Evolutionary conservation across 768 basidiomycete genomes (phyloP).

Genomic region (Rhodocollybia butyracea): DNA sequence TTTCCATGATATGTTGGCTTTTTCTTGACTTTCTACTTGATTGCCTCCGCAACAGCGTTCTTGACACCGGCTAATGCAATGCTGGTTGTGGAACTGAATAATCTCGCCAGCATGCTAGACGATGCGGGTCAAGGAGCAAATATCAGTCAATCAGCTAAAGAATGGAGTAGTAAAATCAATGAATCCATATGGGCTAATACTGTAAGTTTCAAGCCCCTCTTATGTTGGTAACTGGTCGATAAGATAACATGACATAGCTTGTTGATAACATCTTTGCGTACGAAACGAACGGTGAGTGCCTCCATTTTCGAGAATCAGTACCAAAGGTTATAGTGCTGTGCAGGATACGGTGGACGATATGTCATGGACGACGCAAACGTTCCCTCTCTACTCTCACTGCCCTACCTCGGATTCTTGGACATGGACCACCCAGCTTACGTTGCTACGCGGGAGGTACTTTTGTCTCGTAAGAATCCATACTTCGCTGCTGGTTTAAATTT

Average conservation of each 20-base stretch:
- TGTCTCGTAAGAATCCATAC: slow-evolving; percentile 70
- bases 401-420: slow-evolving; percentile 75
- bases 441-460: slow-evolving; percentile 57
- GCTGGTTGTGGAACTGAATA: slow-evolving; percentile 67
- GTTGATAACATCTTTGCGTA: slow-evolving; percentile 70
- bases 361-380: slow-evolving; percentile 88
- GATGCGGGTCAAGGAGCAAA: slow-evolving; percentile 41
- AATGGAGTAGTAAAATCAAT: slow-evolving; percentile 55
- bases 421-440: slow-evolving; percentile 56
- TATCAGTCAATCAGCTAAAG: slow-evolving; percentile 48
- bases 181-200: slow-evolving; percentile 63
- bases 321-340: too few relatives aligned
- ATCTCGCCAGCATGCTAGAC: slow-evolving; percentile 61
- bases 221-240: neutral
- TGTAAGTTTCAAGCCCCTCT: slow-evolving; percentile 25
- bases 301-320: neutral
- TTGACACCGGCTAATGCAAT: slow-evolving; percentile 80
- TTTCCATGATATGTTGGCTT: neutral
- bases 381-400: slow-evolving; percentile 74
- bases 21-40: neutral
- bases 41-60: too few relatives aligned
- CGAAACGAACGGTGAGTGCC: slow-evolving; percentile 64
- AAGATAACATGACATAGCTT: slow-evolving; percentile 37
- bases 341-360: slow-evolving; percentile 67
- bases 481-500: slow-evolving; percentile 61